Base-by-base conservation (phyloP, 441 rosid species). In the Sinapis alba region DNA sequence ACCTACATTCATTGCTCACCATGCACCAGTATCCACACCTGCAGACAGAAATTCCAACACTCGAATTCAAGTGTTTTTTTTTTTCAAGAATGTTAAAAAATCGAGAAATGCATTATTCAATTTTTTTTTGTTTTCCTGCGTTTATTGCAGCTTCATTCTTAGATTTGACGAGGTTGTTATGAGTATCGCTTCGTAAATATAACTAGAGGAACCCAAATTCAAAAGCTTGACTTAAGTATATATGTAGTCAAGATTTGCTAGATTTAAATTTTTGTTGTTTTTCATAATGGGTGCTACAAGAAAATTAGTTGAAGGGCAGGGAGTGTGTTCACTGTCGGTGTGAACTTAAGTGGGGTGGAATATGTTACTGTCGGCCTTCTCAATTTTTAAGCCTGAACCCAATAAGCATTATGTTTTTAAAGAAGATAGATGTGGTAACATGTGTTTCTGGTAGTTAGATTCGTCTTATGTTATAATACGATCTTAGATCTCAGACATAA, bases 1-100 rank as follows among this genome's bases (percentile, higher is more conserved):
- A 53, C 98, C 97, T 20, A 84, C 95, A 12, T 95, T 88, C 80
- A 88, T 93, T n/a, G 98, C 90, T 2, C 84, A 85, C 30, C 98
- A 88, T 3, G 88, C 16, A 62, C 41, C 45, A 0, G 62, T 5
- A 60, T 20, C 23, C 1, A 19, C 41, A 15, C 36, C 12, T 3
- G 88, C 27, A 51, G n/a, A 27, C 1, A 18, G 11, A 36, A 13
- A 26, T 47, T 67, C 73, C 36, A 57, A 30, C 27, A 66, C 2
- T 28, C 38, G 1, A 61, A 53, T 56, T 56, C 61, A 28, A 69
- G 79, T 27, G 4, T 27, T 27, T 27, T 27, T 27, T 27, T 27
- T 27, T 27, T 27, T 27, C 6, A 27, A 27, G 30, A 27, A 27
- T 5, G 1, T 15, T 15, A 8, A 6, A 6, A 50, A 50, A 16